phyloP scores from a whole-genome alignment of 1,139 yeast genomes.

The Lodderomyces theae region DNA sequence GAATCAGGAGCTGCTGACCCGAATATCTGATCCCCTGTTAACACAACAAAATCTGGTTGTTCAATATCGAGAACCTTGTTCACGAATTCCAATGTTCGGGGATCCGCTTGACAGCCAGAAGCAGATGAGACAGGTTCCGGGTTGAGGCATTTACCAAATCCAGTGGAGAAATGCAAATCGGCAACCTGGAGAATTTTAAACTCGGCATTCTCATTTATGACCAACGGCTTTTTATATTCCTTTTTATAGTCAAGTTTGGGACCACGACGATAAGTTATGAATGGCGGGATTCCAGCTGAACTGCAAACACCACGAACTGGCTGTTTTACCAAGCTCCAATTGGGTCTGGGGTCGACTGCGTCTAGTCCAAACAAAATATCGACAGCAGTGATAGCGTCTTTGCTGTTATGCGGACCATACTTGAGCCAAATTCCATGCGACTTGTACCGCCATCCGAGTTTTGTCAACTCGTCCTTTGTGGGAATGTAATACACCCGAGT shows the following conservation, averaged over 20 bases:
- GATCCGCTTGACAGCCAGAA: conserved; percentile 68
- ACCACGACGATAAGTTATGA: conserved; percentile 31
- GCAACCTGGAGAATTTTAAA: conserved; percentile 83
- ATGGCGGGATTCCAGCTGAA: conserved; percentile 21
- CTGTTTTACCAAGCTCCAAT: conserved; percentile 52
- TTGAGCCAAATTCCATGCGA: conserved; percentile 34
- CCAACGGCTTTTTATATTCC: conserved; percentile 18
- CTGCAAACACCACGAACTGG: conserved; percentile 24
- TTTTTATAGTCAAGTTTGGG: conserved; percentile 23
- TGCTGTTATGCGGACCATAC: conserved; percentile 37
- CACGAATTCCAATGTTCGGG: conserved; percentile 62
- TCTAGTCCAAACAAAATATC: conserved; percentile 71
- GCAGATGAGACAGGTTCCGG: conserved; percentile 51
- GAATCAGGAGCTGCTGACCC: conserved; percentile 74
- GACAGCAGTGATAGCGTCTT: conserved; percentile 39
- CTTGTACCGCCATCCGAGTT: conserved; percentile 37
- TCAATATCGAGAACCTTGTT: conserved; percentile 64
- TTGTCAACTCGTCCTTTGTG: conserved; percentile 25
- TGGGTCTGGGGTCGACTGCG: conserved; percentile 73
- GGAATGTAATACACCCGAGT: conserved; percentile 29
- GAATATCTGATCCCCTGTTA: conserved; percentile 84
- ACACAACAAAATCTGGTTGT: conserved; percentile 74
- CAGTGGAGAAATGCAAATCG: conserved; percentile 81
- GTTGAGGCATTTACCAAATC: conserved; percentile 71
- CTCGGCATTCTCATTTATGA: conserved; percentile 37